Conservation (phyloP, 331 rosid genomes). For the Malus hybrid region DNA sequence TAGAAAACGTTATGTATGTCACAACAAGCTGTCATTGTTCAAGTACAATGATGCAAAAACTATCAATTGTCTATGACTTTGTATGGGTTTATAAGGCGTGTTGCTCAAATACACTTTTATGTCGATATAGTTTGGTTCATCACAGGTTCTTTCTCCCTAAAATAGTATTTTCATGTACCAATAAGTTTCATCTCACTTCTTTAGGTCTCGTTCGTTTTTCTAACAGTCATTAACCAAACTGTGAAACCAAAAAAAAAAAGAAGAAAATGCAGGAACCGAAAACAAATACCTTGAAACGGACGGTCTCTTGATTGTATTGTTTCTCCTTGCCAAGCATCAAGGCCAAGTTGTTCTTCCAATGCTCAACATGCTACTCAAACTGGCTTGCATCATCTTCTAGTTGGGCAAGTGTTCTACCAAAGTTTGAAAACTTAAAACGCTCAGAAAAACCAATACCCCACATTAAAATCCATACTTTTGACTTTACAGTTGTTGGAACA, state of each 20-base stretch:
- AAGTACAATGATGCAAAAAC: too few relatives aligned
- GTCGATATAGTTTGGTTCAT: too few relatives aligned
- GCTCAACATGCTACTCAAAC: constrained; percentile 76
- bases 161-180: too few relatives aligned
- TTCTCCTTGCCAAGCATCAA: constrained; percentile 89
- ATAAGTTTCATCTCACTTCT: too few relatives aligned
- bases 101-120: too few relatives aligned
- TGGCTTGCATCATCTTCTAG: constrained; percentile 75
- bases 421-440: not conserved
- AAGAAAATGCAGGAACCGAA: not conserved
- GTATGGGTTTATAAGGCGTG: not conserved
- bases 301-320: constrained; percentile 82
- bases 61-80: too few relatives aligned
- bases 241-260: not conserved
- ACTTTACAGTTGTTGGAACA: not conserved
- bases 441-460: not conserved
- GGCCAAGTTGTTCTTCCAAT: constrained; percentile 67
- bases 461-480: too few relatives aligned
- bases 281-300: constrained; percentile 63
- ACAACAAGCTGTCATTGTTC: too few relatives aligned
- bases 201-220: not conserved
- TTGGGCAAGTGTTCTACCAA: constrained; percentile 65
- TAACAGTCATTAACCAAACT: not conserved
- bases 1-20: too few relatives aligned
- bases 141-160: too few relatives aligned